Percentiles rank a stretch among this genome's conserved stretches.
Evolutionary conservation across 2,329 filamentous ascomycete species (phyloP).

Genomic region (Cytospora piceicola): DNA sequence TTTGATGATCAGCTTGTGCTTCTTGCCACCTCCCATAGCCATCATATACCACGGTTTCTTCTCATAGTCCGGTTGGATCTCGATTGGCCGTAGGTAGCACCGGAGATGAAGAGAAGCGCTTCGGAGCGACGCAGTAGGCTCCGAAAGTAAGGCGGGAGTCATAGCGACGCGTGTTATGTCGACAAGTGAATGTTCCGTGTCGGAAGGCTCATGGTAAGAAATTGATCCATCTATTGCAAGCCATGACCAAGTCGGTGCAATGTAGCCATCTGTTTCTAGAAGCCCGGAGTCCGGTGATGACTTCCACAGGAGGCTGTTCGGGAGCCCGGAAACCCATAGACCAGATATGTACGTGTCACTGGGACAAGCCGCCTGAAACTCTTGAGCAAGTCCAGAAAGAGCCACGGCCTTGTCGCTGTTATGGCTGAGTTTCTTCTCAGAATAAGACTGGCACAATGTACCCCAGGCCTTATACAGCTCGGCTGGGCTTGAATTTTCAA

Average conservation of each 20-base stretch:
- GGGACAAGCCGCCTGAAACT: background rate
- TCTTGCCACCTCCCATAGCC: constrained; percentile 6
- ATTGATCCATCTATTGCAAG: constrained; percentile 6
- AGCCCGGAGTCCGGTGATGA: background rate
- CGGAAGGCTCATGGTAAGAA: background rate
- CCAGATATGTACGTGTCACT: background rate
- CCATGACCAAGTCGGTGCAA: constrained; percentile 11
- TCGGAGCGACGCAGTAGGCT: constrained; percentile 4
- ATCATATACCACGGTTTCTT: constrained; percentile 9
- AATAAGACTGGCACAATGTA: constrained; percentile 6
- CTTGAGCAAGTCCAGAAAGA: background rate
- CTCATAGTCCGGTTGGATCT: constrained; percentile 5
- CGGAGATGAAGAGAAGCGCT: background rate
- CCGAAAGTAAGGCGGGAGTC: background rate
- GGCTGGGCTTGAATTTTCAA: background rate
- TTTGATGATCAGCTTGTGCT: background rate
- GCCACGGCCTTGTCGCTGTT: constrained; percentile 8
- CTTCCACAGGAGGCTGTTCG: constrained; percentile 3
- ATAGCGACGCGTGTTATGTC: background rate
- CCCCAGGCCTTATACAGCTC: constrained; percentile 2
- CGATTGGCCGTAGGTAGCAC: constrained; percentile 2
- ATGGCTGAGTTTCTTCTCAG: constrained; percentile 4
- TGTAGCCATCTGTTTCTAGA: background rate
- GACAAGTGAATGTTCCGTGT: background rate
- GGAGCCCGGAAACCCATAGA: background rate